Base-by-base conservation (phyloP, 768 basidiomycete species). In the Lentinula aciculospora region DNA sequence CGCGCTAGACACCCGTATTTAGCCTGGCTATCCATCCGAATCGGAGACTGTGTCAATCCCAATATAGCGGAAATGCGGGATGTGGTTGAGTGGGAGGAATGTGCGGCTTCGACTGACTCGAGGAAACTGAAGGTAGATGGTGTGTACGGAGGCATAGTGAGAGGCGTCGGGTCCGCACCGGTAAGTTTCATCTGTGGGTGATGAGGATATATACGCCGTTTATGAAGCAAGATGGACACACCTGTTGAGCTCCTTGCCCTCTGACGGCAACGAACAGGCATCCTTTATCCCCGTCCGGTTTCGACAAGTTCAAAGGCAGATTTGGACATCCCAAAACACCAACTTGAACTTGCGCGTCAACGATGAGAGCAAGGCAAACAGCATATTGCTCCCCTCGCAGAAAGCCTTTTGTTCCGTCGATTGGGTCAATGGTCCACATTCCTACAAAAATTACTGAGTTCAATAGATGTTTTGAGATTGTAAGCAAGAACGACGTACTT, bases 251-350 rank as follows among this genome's bases (percentile, higher is more conserved):
- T 2, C 96, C 95, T 55, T 94, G 86, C 1, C 91, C 93, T 65
- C 83, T 81, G n/a, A 91, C 85, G 17, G 94, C 92, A 34, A 90
- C 79, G 66, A 97, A 97, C 31, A 98, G 75, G 57, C 86, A 88
- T 0, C 96, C 96, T 47, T 78, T 85, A 36, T 76, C 78, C 10
- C 81, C 81, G 9, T 85, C 75, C 3, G 86, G 81, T 36, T 80
- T 70, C 1, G 69, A 62, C 3, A 72, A 69, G 63, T 83, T 75
- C 37, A 84, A 71, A 9, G 85, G 88, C 17, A 98, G 77, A 70
- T 99, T 99, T 1, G 96, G 96, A 69, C 95, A 97, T 6, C 93
- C 94, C 62, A 94, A 87, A 17, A 94, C 84, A 4, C 92, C 94
- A 2, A 97, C 76, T 66, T 92, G 77, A 34, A 93, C 90, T 53